Conservation (phyloP, 441 rosid genomes). For the Pelargonium myrrhifolium region DNA sequence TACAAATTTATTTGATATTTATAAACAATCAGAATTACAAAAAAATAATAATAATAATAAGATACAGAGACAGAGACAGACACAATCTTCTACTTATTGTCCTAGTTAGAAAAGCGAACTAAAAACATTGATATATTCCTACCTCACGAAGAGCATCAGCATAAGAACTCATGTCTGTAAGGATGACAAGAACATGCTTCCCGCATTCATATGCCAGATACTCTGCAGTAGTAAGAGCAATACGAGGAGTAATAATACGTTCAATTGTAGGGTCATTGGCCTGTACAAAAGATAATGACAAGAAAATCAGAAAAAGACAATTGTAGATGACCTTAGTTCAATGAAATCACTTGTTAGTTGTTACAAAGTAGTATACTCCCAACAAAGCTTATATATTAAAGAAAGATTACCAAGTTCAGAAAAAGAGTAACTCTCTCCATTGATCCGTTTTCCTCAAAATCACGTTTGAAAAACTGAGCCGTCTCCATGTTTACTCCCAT, state of each 20-base stretch:
- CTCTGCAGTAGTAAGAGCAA: conserved; percentile 91
- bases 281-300: conserved; percentile 32
- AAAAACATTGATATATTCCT: conserved; percentile 12
- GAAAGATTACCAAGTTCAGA: conserved; percentile 92
- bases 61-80: background rate
- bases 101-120: conserved; percentile 10
- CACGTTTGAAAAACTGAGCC: conserved; percentile 97
- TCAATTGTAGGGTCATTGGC: conserved; percentile 99
- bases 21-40: conserved; percentile 1
- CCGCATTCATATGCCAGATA: conserved; percentile 98
- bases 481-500: conserved; percentile 99
- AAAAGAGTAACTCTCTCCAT: conserved; percentile 99
- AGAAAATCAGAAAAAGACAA: background rate
- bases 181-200: conserved; percentile 93
- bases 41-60: background rate
- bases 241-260: conserved; percentile 90
- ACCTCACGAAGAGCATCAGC: conserved; percentile 99
- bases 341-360: conserved; percentile 13
- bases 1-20: background rate
- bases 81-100: background rate
- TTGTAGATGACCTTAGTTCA: background rate
- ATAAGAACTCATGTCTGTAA: conserved; percentile 96
- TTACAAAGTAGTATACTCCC: background rate
- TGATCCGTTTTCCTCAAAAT: conserved; percentile 98
- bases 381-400: no score